Percentiles rank a stretch among this genome's conserved stretches.
Conservation (phyloP, 495 filamentous ascomycete genomes). For the Massariosphaeria phaeospora region DNA sequence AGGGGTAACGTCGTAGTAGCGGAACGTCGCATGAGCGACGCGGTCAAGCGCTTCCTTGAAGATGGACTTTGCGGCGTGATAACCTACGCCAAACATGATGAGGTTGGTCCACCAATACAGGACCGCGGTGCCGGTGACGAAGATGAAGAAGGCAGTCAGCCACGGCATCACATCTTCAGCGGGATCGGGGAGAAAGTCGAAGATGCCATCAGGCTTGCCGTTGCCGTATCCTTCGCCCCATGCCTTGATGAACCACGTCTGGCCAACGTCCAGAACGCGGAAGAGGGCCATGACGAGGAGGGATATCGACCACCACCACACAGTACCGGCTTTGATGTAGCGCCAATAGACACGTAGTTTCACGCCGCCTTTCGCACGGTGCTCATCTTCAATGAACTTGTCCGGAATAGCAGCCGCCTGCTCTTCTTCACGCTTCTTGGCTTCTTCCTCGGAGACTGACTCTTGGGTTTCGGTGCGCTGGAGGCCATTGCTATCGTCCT, state of each 20-base stretch:
- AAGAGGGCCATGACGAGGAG: constrained; percentile 55
- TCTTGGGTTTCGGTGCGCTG: constrained; percentile 21
- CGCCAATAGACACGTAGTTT: constrained; percentile 71
- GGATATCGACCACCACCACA: constrained; percentile 64
- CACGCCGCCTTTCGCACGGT: constrained; percentile 69
- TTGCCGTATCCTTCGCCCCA: constrained; percentile 73
- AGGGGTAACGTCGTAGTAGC: constrained; percentile 82
- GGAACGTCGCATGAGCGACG: constrained; percentile 73
- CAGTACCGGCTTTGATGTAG: constrained; percentile 71
- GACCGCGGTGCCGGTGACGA: constrained; percentile 61
- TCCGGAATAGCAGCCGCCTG: constrained; percentile 54
- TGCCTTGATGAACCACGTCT: constrained; percentile 76
- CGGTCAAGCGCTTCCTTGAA: constrained; percentile 63
- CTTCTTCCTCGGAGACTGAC: constrained; percentile 31
- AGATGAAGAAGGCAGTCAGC: constrained; percentile 60
- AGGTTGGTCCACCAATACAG: constrained; percentile 42
- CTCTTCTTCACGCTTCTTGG: constrained; percentile 41
- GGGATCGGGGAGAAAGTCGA: constrained; percentile 60
- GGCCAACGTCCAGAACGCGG: constrained; percentile 54
- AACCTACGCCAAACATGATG: constrained; percentile 64
- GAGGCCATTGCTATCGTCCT: constrained; percentile 32
- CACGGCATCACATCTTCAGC: constrained; percentile 65
- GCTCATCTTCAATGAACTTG: constrained; percentile 79
- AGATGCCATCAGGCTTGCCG: constrained; percentile 37
- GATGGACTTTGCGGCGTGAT: constrained; percentile 65